phyloP scores from a whole-genome alignment of 2,329 filamentous ascomycete species.

The Alternaria rosae region DNA sequence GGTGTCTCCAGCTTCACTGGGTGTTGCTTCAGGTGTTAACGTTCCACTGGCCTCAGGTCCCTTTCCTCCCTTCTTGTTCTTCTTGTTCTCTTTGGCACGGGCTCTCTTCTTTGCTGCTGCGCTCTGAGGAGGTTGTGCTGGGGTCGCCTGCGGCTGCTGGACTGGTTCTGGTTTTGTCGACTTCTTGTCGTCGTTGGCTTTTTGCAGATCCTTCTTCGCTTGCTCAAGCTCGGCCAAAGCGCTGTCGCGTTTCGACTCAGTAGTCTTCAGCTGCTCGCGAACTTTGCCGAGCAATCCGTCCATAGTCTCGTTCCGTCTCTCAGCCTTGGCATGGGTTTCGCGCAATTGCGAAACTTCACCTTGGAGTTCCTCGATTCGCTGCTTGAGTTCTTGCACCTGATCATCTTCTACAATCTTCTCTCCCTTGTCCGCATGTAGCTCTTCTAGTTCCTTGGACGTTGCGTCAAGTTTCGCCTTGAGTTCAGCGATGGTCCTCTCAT shows the following conservation, averaged over 20 bases:
- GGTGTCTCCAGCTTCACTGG: slow-evolving; percentile 49
- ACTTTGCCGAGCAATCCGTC: slow-evolving; percentile 64
- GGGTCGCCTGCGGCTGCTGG: slow-evolving; percentile 25
- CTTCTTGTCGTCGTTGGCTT: slow-evolving; percentile 23
- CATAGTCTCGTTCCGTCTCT: slow-evolving; percentile 63
- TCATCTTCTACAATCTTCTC: slow-evolving; percentile 42
- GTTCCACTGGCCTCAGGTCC: slow-evolving; percentile 42
- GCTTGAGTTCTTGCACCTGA: slow-evolving; percentile 35
- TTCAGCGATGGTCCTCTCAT: slow-evolving; percentile 51
- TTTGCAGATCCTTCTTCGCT: slow-evolving; percentile 39
- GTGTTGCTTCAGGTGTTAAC: slow-evolving; percentile 43
- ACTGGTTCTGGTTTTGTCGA: slow-evolving; percentile 17
- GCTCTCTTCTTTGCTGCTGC: slow-evolving; percentile 77
- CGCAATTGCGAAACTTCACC: slow-evolving; percentile 40
- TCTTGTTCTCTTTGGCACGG: slow-evolving; percentile 71
- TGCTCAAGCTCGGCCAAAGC: slow-evolving; percentile 54
- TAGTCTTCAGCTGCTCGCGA: slow-evolving; percentile 61
- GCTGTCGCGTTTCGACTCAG: slow-evolving; percentile 58
- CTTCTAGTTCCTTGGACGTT: slow-evolving; percentile 58
- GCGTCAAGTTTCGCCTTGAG: slow-evolving; percentile 40
- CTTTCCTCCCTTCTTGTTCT: slow-evolving; percentile 80
- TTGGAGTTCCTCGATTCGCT: slow-evolving; percentile 43
- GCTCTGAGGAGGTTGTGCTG: slow-evolving; percentile 37
- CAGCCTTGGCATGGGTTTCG: slow-evolving; percentile 48
- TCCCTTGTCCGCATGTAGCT: slow-evolving; percentile 49